Percentiles rank a stretch among this genome's conserved stretches.
Conservation (phyloP, 2,329 filamentous ascomycete genomes). For the Calonectria leucothoes region DNA sequence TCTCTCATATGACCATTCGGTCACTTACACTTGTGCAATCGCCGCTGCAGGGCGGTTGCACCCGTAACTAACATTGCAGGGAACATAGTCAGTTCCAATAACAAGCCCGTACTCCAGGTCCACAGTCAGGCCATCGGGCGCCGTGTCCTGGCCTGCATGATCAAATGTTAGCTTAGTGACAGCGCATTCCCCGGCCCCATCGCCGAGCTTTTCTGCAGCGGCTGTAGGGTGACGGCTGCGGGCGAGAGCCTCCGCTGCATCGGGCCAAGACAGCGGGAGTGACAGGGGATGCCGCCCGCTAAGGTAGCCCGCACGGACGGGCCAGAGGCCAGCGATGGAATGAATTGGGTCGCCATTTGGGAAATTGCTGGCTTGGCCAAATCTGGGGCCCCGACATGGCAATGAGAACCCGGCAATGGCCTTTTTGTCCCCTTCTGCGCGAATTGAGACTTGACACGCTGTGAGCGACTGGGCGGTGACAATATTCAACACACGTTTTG, state of each 20-base stretch:
- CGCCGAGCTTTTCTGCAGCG: slow-evolving; percentile 31
- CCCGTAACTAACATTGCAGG: slow-evolving; percentile 47
- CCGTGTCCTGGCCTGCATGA: slow-evolving; percentile 80
- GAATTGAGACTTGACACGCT: slow-evolving; percentile 36
- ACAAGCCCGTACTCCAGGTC: slow-evolving; percentile 70
- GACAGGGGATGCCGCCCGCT: slow-evolving; percentile 45
- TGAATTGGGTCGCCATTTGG: slow-evolving; percentile 23
- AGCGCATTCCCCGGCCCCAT: slow-evolving; percentile 27
- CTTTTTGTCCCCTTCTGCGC: slow-evolving; percentile 23
- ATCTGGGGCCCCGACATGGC: slow-evolving; percentile 34
- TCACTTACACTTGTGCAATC: slow-evolving; percentile 52
- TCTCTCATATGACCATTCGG: slow-evolving; percentile 48
- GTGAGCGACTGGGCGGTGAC: slow-evolving; percentile 36
- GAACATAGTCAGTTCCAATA: slow-evolving; percentile 75
- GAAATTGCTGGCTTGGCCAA: slow-evolving; percentile 38
- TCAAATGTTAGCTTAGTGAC: slow-evolving; percentile 76
- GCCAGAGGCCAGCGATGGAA: slow-evolving; percentile 18
- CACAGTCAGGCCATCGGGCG: slow-evolving; percentile 72
- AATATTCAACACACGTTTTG: slow-evolving; percentile 35
- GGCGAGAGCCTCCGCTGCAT: slow-evolving; percentile 44
- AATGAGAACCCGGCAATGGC: slow-evolving; percentile 32
- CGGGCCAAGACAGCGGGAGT: slow-evolving; percentile 40
- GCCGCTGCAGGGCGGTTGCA: slow-evolving; percentile 50
- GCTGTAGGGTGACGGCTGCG: slow-evolving; percentile 42
- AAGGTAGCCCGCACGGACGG: slow-evolving; percentile 40